Conservation (phyloP, 2,329 filamentous ascomycete genomes). For the Aspergillus felis region DNA sequence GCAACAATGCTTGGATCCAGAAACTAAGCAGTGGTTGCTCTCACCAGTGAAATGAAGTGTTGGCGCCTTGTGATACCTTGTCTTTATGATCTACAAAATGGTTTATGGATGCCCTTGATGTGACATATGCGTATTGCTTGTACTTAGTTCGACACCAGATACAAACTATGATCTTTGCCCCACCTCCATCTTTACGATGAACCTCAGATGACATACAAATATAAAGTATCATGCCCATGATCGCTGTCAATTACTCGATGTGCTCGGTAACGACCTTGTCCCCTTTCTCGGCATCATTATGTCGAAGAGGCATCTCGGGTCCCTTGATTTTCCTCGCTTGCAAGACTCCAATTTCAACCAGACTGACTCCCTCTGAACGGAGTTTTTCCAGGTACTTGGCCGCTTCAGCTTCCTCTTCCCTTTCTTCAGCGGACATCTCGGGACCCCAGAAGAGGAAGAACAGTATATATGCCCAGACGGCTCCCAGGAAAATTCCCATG, state of each 20-base stretch:
- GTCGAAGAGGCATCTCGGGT: background rate
- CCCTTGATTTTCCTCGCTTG: background rate
- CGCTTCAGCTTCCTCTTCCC: conserved; percentile 20
- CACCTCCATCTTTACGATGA: no score
- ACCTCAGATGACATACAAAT: background rate
- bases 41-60: background rate
- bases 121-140: background rate
- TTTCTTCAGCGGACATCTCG: conserved; percentile 26
- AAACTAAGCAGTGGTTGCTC: background rate
- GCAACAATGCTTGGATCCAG: background rate
- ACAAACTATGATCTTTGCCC: background rate
- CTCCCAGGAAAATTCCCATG: background rate
- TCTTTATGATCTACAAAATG: background rate
- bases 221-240: background rate
- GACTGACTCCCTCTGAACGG: background rate
- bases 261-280: background rate
- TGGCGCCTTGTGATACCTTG: background rate
- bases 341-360: background rate
- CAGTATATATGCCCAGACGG: background rate
- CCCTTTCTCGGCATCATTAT: background rate
- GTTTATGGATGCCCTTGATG: background rate
- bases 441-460: conserved; percentile 18
- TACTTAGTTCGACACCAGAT: background rate
- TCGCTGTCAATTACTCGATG: background rate
- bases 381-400: background rate